Conservation (phyloP, 768 basidiomycete species). For the Dictyophora rubrovolvata region DNA sequence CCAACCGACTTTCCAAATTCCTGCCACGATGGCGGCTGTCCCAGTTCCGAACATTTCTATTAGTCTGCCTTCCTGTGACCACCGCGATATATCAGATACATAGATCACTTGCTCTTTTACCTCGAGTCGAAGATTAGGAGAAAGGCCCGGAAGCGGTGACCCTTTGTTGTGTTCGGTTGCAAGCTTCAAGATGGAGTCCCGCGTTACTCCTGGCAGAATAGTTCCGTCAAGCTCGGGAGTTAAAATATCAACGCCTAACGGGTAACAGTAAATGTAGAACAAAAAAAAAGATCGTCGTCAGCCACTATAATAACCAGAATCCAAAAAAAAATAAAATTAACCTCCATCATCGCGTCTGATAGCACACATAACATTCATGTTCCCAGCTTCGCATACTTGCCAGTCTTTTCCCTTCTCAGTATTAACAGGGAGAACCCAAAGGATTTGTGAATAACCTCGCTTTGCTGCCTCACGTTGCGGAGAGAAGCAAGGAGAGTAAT, state of each 20-base stretch:
- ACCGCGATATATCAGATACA: conserved; percentile 40
- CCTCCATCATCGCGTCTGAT: conserved; percentile 49
- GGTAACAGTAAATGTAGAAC: not conserved
- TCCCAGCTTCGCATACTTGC: conserved; percentile 45
- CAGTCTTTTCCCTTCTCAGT: conserved; percentile 25
- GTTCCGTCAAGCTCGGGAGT: conserved; percentile 88
- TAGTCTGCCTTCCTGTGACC: conserved; percentile 48
- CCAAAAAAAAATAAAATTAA: conserved; percentile 18
- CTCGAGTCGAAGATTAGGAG: conserved; percentile 34
- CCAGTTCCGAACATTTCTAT: conserved; percentile 82
- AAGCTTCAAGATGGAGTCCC: conserved; percentile 72
- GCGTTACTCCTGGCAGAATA: conserved; percentile 87
- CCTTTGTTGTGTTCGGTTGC: conserved; percentile 47
- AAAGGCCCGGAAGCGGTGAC: conserved; percentile 28
- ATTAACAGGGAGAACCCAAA: conserved; percentile 66
- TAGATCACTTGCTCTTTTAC: conserved; percentile 53
- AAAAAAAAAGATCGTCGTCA: not conserved
- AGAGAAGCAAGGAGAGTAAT: conserved; percentile 51
- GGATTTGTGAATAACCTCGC: conserved; percentile 64
- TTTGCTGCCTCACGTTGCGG: conserved; percentile 58
- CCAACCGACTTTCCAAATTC: conserved; percentile 66
- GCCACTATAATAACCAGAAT: conserved; percentile 13
- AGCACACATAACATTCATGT: conserved; percentile 77
- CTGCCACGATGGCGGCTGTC: conserved; percentile 69
- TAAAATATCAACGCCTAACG: conserved; percentile 62